Conservation (phyloP, 2,329 filamentous ascomycete genomes). For the Diaporthe helianthi region DNA sequence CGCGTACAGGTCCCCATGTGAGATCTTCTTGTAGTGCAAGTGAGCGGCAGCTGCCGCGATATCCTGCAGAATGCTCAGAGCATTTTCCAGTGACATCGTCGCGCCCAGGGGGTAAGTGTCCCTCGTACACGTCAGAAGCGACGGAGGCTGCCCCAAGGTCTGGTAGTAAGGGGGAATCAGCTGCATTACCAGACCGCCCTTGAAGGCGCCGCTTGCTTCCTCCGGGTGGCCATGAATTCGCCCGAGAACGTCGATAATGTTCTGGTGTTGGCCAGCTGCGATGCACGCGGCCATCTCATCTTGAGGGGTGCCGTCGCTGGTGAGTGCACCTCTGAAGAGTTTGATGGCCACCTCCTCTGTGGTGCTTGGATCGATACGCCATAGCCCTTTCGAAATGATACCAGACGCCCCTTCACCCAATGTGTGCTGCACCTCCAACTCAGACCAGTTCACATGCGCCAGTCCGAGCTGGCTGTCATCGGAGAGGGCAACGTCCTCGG, state of each 20-base stretch:
- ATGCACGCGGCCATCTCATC: constrained; percentile 58
- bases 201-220: constrained; percentile 39
- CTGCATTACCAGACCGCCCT: constrained; percentile 54
- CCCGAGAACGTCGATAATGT: constrained; percentile 54
- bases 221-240: constrained; percentile 50
- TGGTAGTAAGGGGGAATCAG: constrained; percentile 52
- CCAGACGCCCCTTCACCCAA: constrained; percentile 56
- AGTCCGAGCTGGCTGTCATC: constrained; percentile 37
- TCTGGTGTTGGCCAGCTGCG: constrained; percentile 52
- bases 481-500: background rate
- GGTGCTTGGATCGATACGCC: constrained; percentile 41
- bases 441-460: constrained; percentile 48
- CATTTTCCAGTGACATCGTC: constrained; percentile 41
- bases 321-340: constrained; percentile 55
- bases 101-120: constrained; percentile 48
- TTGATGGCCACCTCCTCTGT: constrained; percentile 54
- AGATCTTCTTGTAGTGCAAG: constrained; percentile 51
- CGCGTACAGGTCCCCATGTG: constrained; percentile 56
- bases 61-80: constrained; percentile 47
- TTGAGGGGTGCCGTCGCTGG: constrained; percentile 54
- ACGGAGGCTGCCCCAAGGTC: constrained; percentile 53
- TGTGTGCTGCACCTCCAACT: constrained; percentile 49
- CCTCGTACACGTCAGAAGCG: constrained; percentile 53
- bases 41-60: constrained; percentile 52
- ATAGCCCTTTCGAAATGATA: constrained; percentile 51